phyloP scores from a whole-genome alignment of 306 rosid genomes.

The Dalbergia oliveri region DNA sequence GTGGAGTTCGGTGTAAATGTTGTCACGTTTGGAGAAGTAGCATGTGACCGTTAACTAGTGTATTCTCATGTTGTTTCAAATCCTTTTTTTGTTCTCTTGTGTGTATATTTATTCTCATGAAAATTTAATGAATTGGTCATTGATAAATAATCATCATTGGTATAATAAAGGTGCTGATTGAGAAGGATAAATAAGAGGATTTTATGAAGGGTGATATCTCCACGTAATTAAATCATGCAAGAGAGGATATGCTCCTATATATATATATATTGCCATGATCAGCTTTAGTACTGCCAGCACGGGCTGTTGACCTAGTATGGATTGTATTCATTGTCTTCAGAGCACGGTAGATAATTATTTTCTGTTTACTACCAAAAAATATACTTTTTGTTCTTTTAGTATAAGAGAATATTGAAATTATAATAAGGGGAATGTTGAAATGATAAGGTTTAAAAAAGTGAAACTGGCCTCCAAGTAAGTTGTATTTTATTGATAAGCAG shows the following conservation, averaged over 20 bases:
- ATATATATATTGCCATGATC: neutral
- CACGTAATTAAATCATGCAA: too few species aligned
- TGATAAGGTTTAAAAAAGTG: too few species aligned
- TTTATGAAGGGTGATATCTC: too few species aligned
- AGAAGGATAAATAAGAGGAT: too few species aligned
- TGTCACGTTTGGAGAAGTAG: conserved; percentile 72
- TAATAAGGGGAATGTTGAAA: too few species aligned
- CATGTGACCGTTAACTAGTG: conserved; percentile 79
- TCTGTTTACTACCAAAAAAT: neutral
- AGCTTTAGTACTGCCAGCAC: neutral
- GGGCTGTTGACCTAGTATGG: neutral
- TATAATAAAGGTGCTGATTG: too few species aligned
- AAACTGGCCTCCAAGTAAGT: too few species aligned
- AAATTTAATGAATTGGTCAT: too few species aligned
- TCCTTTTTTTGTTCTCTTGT: conserved; percentile 9
- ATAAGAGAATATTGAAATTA: neutral
- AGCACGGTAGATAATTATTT: neutral
- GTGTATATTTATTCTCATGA: neutral
- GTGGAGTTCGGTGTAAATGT: conserved; percentile 79
- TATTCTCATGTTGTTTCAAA: conserved; percentile 43
- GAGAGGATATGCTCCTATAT: too few species aligned
- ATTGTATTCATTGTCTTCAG: neutral
- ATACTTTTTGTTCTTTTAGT: neutral
- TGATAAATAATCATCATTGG: too few species aligned
- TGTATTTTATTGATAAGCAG: too few species aligned